Evolutionary conservation across 75 land plant genomes (phyloP), one percentile per base, ranked within the genome.

Genomic region (Cupressus sempervirens): DNA sequence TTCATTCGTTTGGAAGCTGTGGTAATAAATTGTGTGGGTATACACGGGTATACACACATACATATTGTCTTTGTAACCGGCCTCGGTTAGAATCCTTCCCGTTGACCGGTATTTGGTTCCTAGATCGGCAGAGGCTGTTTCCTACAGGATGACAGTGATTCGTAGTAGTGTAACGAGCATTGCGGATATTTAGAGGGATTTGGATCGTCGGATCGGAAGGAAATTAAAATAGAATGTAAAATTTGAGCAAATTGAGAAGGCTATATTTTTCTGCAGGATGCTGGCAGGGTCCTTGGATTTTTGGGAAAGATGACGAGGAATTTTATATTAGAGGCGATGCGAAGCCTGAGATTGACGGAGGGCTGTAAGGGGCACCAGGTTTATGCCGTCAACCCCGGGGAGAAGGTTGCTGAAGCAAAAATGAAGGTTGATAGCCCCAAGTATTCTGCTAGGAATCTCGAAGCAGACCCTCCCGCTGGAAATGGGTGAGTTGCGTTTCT

Each of bases 311-410:
- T 70, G 74, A 29, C 34, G 74, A 29, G 34, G 26, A 82, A 82
- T 82, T 82, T 82, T 54, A 30, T 82, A 2, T 34, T 82, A 5
- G 62, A 82, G 23, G 83, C 88, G 1, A 93, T 95, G 88, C 87
- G 92, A 54, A 90, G 92, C 84, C 84, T 93, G 86, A 91, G 91
- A 85, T 58, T 93, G 13, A 87, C 93, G 46, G 97, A 95, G 72
- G 92, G 94, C 23, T 92, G 94, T 79, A 91, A 92, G 68, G 93
- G 94, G 84, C 91, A 89, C 82, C 97, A 95, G 76, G 91, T 95
- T 36, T 90, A 93, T 82, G 96, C 94, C 4, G 9, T 94, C 35
- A 88, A 88, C 80, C 91, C 91, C 0, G 84, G 80, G 9, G 97
- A 93, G 1, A 76, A 82, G 58, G 32, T 32, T 72, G 80, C 87